Evolutionary conservation across 768 basidiomycete genomes (phyloP).

Genomic region (Suillus sp.): DNA sequence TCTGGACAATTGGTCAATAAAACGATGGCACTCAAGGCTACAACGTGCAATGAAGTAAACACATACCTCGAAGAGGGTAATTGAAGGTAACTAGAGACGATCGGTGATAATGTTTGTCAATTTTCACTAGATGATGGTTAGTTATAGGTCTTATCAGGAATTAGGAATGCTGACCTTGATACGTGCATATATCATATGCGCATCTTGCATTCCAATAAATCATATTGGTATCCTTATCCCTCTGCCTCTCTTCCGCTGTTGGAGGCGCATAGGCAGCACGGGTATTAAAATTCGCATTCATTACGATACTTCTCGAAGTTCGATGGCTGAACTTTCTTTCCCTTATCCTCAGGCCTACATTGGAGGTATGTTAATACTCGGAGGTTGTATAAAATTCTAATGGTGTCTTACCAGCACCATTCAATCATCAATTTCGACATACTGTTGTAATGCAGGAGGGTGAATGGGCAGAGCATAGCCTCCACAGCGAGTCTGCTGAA

Average conservation of each 20-base stretch:
- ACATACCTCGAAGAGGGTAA: not conserved
- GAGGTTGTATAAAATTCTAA: not conserved
- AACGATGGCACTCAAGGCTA: not conserved
- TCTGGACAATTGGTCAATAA: not conserved
- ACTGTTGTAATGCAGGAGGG: not conserved
- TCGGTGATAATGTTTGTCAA: not conserved
- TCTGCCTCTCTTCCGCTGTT: not conserved
- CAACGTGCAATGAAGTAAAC: not conserved
- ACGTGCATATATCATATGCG: not conserved
- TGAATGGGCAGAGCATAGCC: not conserved
- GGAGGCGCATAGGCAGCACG: not conserved
- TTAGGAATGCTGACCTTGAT: not conserved
- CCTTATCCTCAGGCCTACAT: not conserved
- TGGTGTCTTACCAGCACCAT: not conserved
- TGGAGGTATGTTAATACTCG: not conserved
- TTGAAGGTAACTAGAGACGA: not conserved
- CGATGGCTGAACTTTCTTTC: not conserved
- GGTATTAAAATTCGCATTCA: not conserved
- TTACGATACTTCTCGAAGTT: not conserved
- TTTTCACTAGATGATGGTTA: not conserved
- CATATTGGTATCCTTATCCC: not conserved
- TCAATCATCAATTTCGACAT: not conserved
- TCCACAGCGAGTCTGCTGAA: not conserved
- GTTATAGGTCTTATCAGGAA: not conserved
- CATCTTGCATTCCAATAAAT: not conserved